Percentiles rank a stretch among this genome's conserved stretches.
Conservation (phyloP, 768 basidiomycete species). For the Amanita molliuscula region DNA sequence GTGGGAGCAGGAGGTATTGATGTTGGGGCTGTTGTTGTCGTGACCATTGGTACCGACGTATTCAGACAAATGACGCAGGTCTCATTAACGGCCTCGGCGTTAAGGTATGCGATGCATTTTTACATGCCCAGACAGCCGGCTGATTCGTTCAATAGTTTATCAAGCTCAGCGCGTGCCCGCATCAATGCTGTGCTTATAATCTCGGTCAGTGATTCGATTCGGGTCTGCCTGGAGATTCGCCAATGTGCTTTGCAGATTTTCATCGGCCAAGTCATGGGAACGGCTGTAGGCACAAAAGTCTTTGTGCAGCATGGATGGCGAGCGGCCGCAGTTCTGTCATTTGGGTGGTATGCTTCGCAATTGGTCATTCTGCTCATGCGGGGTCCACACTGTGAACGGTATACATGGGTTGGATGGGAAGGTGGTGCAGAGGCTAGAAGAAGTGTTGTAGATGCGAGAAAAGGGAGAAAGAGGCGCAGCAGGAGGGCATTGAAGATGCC, state of each 20-base stretch:
- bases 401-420: slow-evolving; percentile 57
- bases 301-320: slow-evolving; percentile 68
- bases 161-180: slow-evolving; percentile 45
- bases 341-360: slow-evolving; percentile 49
- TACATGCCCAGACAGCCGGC: slow-evolving; percentile 6
- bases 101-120: slow-evolving; percentile 26
- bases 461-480: background rate
- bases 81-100: slow-evolving; percentile 49
- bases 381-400: slow-evolving; percentile 53
- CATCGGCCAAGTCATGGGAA: slow-evolving; percentile 78
- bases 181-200: slow-evolving; percentile 72
- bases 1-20: slow-evolving; percentile 59
- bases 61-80: slow-evolving; percentile 71
- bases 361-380: slow-evolving; percentile 48
- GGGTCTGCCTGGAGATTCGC: background rate
- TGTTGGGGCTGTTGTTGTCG: slow-evolving; percentile 60
- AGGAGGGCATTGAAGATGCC: background rate
- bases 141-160: slow-evolving; percentile 22
- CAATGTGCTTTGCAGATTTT: slow-evolving; percentile 33
- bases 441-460: slow-evolving; percentile 20
- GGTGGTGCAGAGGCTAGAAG: slow-evolving; percentile 41
- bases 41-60: slow-evolving; percentile 62
- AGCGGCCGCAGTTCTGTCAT: slow-evolving; percentile 46
- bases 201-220: slow-evolving; percentile 30
- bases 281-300: slow-evolving; percentile 60